Percentiles rank a stretch among this genome's conserved stretches.
Conservation (phyloP, 2,329 filamentous ascomycete genomes). For the Pseudocercospora crystallina region DNA sequence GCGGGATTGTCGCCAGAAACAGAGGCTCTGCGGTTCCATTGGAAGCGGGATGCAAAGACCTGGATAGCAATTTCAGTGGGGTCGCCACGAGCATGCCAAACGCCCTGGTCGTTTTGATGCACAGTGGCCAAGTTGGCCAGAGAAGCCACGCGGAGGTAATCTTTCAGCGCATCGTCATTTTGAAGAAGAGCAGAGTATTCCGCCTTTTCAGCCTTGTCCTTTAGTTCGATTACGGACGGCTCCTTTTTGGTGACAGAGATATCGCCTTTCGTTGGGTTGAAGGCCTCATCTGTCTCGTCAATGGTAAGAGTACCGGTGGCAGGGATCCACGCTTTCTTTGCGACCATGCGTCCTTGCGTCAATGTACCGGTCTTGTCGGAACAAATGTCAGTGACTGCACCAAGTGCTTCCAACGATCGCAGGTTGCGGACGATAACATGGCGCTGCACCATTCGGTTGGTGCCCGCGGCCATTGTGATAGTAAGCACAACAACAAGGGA, state of each 20-base stretch:
- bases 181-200: slow-evolving; percentile 38
- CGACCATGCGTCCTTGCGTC: slow-evolving; percentile 61
- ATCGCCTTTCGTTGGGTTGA: slow-evolving; percentile 63
- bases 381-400: slow-evolving; percentile 66
- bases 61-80: slow-evolving; percentile 74
- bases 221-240: slow-evolving; percentile 22
- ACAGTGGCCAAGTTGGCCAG: slow-evolving; percentile 66
- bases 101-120: slow-evolving; percentile 55
- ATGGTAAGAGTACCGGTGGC: slow-evolving; percentile 61
- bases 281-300: slow-evolving; percentile 56
- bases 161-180: slow-evolving; percentile 50
- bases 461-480: slow-evolving; percentile 54
- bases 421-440: slow-evolving; percentile 67
- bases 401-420: slow-evolving; percentile 63
- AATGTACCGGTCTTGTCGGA: slow-evolving; percentile 68
- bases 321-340: slow-evolving; percentile 62
- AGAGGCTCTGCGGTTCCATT: slow-evolving; percentile 32
- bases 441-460: slow-evolving; percentile 63
- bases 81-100: slow-evolving; percentile 66
- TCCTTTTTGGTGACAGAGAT: slow-evolving; percentile 41
- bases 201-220: slow-evolving; percentile 18
- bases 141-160: slow-evolving; percentile 60
- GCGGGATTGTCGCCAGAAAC: slow-evolving; percentile 31
- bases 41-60: slow-evolving; percentile 69
- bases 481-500: slow-evolving; percentile 43